Base-by-base conservation (phyloP, 805 yeast genomes). In the Schwanniomyces pseudopolymorphus region DNA sequence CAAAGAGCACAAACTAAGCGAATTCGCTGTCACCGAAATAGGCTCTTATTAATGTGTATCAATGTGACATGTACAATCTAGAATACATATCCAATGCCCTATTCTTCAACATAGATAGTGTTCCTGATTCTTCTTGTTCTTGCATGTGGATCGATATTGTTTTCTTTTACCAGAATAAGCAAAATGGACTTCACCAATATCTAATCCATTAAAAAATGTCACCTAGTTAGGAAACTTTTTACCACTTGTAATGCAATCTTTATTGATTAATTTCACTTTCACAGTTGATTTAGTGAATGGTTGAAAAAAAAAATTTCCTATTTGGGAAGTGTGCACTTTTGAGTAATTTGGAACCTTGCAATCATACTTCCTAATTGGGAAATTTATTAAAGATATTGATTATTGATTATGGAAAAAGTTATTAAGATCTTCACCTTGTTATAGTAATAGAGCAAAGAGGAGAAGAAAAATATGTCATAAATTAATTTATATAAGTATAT, bases 341-440 rank as follows among this genome's bases (percentile, higher is more conserved):
- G 38, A 13, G 25, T 20, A 20, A 36, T 20, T 20, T 36, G 24
- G 39, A 20, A 36, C 25, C 25, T 40, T 42, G 45, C 51, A 44
- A 57, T 59, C 42, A 52, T 57, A 50, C 49, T 55, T 41, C 63
- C 60, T 33, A 49, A 51, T 40, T 33, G 42, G 61, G 63, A 48
- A 59, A 55, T 57, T 55, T 36, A 28, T 47, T 22, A 14, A n/a
- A 21, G 31, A 20, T 19, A 6, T 17, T 17, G 6, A 21, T 35
- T 7, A 4, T 17, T 19, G 11, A 31, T 13, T 11, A 19, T n/a
- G 39, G 11, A 6, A 37, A 31, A 31, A 31, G 16, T n/a, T 14
- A 14, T 20, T 14, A 31, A 7, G 20, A 31, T 31, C 35, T 31
- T 31, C 35, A 17, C 2, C 35, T 31, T 14, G 19, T 31, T 31